Evolutionary conservation across 169 alveolate species (phyloP).

Genomic region (Neospora caninum): DNA sequence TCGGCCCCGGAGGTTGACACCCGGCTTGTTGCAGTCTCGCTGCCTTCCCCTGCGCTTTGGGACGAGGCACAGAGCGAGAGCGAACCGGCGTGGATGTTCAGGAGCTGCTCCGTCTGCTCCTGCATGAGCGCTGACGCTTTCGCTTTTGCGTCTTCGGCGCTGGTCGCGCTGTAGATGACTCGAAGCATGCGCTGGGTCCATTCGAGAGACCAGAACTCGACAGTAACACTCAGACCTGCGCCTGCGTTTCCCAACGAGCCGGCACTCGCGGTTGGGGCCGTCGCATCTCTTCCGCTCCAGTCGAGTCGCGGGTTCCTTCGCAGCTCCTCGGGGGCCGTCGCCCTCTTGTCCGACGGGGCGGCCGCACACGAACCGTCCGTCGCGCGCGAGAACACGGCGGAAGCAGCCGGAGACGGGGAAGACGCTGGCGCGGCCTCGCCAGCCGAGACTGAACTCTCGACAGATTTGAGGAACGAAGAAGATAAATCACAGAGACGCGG

Average conservation of each 20-base stretch:
- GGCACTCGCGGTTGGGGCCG: not conserved
- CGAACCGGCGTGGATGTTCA: not conserved
- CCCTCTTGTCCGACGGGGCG: not conserved
- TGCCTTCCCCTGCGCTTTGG: not conserved
- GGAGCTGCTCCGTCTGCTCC: slow-evolving; percentile 59
- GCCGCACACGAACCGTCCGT: too few relatives aligned
- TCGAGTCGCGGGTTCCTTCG: not conserved
- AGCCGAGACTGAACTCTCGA: not conserved
- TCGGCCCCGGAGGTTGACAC: not conserved
- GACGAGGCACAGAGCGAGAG: not conserved
- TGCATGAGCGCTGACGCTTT: slow-evolving; percentile 43
- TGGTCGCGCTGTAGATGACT: slow-evolving; percentile 36
- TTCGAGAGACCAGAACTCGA: slow-evolving; percentile 50
- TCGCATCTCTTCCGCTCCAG: not conserved
- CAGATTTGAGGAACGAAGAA: too few relatives aligned
- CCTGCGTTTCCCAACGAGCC: not conserved
- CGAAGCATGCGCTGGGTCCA: slow-evolving; percentile 50
- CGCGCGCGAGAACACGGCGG: too few relatives aligned
- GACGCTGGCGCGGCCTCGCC: not conserved
- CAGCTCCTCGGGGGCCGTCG: not conserved
- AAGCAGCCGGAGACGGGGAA: too few relatives aligned
- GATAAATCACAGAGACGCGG: too few relatives aligned
- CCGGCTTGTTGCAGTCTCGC: not conserved
- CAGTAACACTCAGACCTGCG: not conserved
- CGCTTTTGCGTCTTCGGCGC: slow-evolving; percentile 59